Evolutionary conservation across 768 basidiomycete genomes (phyloP).

Genomic region (Macrolepiota albuminosa): DNA sequence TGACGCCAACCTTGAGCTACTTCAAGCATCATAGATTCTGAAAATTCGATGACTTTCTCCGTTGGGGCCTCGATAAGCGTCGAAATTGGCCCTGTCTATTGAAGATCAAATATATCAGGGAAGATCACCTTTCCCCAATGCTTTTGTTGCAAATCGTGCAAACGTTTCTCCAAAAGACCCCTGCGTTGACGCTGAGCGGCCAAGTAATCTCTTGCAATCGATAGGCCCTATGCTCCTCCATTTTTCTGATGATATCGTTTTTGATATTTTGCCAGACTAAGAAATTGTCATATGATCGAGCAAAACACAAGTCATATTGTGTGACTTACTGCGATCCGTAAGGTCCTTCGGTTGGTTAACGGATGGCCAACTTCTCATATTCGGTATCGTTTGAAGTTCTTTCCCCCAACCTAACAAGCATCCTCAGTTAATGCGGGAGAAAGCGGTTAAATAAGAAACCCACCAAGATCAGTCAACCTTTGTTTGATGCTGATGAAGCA

Average conservation of each 20-base stretch:
- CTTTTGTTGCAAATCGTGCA: too few relatives aligned
- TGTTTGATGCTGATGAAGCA: not conserved
- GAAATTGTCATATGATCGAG: not conserved
- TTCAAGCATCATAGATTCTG: not conserved
- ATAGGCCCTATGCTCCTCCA: not conserved
- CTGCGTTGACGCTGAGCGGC: not conserved
- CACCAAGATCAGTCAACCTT: not conserved
- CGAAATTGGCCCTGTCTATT: not conserved
- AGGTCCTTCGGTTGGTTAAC: not conserved
- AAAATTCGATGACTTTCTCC: not conserved
- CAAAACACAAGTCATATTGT: too few relatives aligned
- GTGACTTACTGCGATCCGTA: not conserved
- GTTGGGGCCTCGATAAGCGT: not conserved
- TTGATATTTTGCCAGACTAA: conserved; percentile 1
- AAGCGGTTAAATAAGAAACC: not conserved
- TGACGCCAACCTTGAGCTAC: not conserved
- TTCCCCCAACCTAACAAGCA: not conserved
- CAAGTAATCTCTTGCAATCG: too few relatives aligned
- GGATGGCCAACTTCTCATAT: not conserved
- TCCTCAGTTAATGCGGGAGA: not conserved
- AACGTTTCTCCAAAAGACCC: too few relatives aligned
- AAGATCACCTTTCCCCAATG: not conserved
- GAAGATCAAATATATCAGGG: not conserved
- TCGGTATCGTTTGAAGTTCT: not conserved
- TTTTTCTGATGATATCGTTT: not conserved